Evolutionary conservation across 75 land plant genomes (phyloP).

Genomic region (Cunninghamia lanceolata): DNA sequence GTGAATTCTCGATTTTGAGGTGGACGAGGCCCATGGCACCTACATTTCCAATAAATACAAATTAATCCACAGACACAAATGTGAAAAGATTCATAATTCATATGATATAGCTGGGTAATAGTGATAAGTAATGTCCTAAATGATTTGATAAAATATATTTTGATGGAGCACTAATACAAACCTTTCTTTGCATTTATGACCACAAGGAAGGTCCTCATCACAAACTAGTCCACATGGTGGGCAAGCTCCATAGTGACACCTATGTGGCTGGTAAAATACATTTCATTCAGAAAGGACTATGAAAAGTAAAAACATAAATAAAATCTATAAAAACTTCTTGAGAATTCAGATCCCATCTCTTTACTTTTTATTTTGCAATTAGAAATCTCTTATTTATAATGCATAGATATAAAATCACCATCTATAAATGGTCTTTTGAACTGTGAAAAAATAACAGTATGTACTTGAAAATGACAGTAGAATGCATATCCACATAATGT

Average conservation of each 20-base stretch:
- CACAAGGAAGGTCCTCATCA: slow-evolving; percentile 66
- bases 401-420: background rate
- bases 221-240: slow-evolving; percentile 84
- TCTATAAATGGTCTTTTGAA: background rate
- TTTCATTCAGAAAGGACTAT: background rate
- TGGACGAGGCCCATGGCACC: slow-evolving; percentile 96
- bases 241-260: slow-evolving; percentile 98
- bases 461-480: too few relatives aligned
- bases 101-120: background rate
- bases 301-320: background rate
- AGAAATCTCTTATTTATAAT: background rate
- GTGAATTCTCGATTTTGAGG: slow-evolving; percentile 82
- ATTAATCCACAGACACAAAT: slow-evolving; percentile 9
- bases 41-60: slow-evolving; percentile 10
- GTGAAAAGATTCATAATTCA: background rate
- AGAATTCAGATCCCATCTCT: background rate
- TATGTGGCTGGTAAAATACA: slow-evolving; percentile 68
- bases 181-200: slow-evolving; percentile 85
- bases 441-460: background rate
- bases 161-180: slow-evolving; percentile 19
- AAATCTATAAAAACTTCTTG: background rate
- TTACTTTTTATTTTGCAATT: background rate
- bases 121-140: background rate
- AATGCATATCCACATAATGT: background rate
- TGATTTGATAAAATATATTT: slow-evolving; percentile 4